These are phyloP conservation scores for Eucalyptus pauciflora DNA, from an alignment of 345 rosid genomes.

Conservation along the genomic window DNA sequence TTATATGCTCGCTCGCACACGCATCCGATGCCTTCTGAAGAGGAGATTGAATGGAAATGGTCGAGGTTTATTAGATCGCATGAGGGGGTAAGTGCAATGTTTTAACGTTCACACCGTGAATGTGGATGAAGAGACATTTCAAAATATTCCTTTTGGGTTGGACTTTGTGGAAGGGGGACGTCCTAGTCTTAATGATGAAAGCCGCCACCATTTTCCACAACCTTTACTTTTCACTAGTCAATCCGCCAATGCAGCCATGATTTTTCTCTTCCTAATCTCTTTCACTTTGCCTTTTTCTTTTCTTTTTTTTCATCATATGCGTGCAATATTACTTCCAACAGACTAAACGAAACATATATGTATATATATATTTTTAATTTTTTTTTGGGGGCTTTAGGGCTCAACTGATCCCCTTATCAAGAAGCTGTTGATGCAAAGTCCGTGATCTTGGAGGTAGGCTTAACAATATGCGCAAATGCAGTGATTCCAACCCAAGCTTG, in stretches of 20 bases:
- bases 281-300: neutral
- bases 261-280: neutral
- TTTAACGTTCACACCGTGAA: neutral
- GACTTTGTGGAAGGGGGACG: neutral
- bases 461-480: neutral
- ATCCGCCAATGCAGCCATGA: neutral
- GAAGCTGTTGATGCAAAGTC: neutral
- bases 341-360: neutral
- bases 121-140: neutral
- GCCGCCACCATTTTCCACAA: neutral
- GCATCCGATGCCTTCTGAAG: neutral
- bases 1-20: neutral
- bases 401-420: neutral
- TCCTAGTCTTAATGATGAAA: neutral
- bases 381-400: neutral
- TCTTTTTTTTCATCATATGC: neutral
- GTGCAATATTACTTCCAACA: neutral
- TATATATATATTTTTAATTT: neutral
- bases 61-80: neutral
- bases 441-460: neutral
- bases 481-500: neutral
- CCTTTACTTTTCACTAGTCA: neutral
- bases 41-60: neutral
- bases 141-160: neutral
- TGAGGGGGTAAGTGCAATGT: neutral